Base-by-base conservation (phyloP, 2,329 filamentous ascomycete genomes). In the Byssothecium circinans region DNA sequence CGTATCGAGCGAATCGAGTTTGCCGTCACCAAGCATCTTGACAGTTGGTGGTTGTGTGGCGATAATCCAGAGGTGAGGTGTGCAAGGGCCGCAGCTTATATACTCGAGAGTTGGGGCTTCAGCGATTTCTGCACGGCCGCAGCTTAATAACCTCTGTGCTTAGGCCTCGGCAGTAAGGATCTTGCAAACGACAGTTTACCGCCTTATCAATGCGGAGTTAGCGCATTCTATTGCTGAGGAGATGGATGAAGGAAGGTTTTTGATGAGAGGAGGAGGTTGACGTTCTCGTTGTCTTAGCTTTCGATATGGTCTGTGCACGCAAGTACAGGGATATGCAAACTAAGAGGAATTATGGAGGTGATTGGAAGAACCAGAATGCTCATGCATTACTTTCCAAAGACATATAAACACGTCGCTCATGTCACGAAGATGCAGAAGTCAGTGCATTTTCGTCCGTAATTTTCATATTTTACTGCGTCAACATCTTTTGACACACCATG, bases 1-100 rank as follows among this genome's bases (percentile, higher is more conserved):
- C n/a, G 62, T 62, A 32, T 63, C 61, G 18, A 67, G 38, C 8
- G 57, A 63, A 42, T 62, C 43, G 29, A 65, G 53, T 25, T 63
- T 60, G 2, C 52, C 50, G 37, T 64, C 61, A 1, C 54, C 54
- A 17, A 62, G 49, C 62, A 65, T 64, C 4, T 11, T 33, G 40
- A 11, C 7, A 19, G n/a, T 17, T 23, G 8, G 5, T 32, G 14
- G 29, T 32, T n/a, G 12, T 8, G 4, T n/a, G 14, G 14, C 29
- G 6, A 32, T 14, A n/a, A 32, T 14, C 12, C 5, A 14, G 6
- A 14, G 14, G 29, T 4, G 6, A n/a, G 4, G 12, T 8, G 29
- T n/a, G 8, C n/a, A n/a, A n/a, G n/a, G n/a, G n/a, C n/a, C n/a
- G n/a, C n/a, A n/a, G n/a, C n/a, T n/a, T n/a, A n/a, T n/a, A n/a